Percentiles rank a stretch among this genome's conserved stretches.
Conservation (phyloP, 176 grass and related monocot species). For the Oryza meyeriana region DNA sequence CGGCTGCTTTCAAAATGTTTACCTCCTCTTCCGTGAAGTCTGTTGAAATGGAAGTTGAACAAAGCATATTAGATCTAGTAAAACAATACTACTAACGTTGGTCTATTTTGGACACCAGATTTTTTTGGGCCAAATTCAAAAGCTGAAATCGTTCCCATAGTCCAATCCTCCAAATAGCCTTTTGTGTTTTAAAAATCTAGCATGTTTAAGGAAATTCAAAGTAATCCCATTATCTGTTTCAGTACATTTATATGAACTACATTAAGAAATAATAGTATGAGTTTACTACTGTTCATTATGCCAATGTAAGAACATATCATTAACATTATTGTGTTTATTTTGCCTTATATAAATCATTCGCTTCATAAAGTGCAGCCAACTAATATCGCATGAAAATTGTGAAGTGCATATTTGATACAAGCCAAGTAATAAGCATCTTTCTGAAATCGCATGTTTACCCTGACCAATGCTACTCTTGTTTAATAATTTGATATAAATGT, state of each 20-base stretch:
- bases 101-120: not conserved
- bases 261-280: not conserved
- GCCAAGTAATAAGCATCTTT: not conserved
- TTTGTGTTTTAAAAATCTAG: not conserved
- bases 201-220: not conserved
- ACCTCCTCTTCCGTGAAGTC: conserved; percentile 90
- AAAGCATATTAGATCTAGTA: not conserved
- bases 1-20: conserved; percentile 57
- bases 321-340: not conserved
- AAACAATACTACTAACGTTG: not conserved
- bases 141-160: not conserved
- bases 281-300: not conserved
- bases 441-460: not conserved
- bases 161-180: not conserved
- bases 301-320: not conserved
- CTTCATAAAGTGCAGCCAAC: not conserved
- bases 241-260: not conserved
- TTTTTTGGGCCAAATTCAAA: not conserved
- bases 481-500: not conserved
- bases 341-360: not conserved
- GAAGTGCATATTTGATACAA: not conserved
- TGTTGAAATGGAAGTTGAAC: conserved; percentile 25
- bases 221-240: not conserved
- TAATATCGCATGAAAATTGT: not conserved
- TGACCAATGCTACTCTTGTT: not conserved